Conservation (phyloP, 2,329 filamentous ascomycete species). For the Aureobasidium sp. region DNA sequence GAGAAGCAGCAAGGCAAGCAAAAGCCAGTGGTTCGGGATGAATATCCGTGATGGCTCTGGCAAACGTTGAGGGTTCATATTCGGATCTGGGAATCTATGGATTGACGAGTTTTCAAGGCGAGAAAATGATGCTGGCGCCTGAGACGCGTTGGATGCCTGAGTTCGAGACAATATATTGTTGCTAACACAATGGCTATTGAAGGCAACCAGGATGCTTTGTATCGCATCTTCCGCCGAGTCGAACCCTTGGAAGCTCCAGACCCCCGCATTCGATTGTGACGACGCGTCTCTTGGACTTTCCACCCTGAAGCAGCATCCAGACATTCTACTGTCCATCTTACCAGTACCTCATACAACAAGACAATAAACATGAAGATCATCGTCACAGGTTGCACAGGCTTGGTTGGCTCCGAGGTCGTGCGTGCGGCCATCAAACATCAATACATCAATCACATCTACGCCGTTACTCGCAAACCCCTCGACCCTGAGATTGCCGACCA, state of each 20-base stretch:
- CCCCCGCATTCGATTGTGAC: neutral
- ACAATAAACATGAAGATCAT: constrained; percentile 62
- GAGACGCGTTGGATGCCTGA: no score
- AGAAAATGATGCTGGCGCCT: no score
- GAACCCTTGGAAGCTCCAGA: neutral
- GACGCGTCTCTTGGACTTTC: neutral
- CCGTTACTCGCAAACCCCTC: constrained; percentile 36
- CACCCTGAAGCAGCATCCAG: neutral
- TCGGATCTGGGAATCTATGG: no score
- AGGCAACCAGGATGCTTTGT: no score
- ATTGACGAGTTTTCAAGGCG: no score
- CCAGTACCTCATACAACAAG: neutral
- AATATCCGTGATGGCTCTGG: no score
- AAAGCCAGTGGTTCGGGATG: no score
- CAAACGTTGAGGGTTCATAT: no score
- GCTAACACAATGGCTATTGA: no score
- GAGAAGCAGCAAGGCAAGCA: no score
- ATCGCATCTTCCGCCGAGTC: no score
- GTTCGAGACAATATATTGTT: no score
- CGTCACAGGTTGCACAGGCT: constrained; percentile 65
- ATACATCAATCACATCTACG: constrained; percentile 50
- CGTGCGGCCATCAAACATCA: constrained; percentile 55
- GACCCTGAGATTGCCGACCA: constrained; percentile 30
- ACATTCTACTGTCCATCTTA: neutral
- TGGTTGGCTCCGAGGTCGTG: constrained; percentile 61